These are phyloP conservation scores for Floccularia luteovirens DNA, from an alignment of 768 basidiomycete genomes.

Conservation along the genomic window DNA sequence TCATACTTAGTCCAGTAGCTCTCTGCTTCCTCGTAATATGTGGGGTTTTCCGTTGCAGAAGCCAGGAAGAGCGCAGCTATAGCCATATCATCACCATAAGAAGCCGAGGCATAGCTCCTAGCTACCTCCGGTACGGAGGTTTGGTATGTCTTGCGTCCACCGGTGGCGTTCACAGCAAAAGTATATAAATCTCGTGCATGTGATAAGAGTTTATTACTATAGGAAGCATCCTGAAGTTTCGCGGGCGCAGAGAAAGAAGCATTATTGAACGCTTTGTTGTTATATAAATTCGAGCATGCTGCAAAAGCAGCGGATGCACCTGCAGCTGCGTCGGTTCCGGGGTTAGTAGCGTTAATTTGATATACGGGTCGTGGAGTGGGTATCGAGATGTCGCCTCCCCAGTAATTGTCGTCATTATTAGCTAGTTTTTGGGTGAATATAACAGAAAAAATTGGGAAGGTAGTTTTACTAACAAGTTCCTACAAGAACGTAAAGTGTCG, in stretches of 20 bases:
- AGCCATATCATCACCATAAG: constrained; percentile 66
- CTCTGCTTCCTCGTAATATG: constrained; percentile 56
- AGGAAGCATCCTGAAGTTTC: constrained; percentile 64
- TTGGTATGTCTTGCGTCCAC: constrained; percentile 58
- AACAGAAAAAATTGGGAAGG: not conserved
- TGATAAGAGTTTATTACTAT: constrained; percentile 57
- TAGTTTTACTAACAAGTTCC: constrained; percentile 41
- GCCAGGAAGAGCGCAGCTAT: constrained; percentile 75
- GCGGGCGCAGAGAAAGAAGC: constrained; percentile 48
- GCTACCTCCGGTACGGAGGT: constrained; percentile 58
- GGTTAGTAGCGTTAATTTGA: constrained; percentile 70
- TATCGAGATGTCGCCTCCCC: constrained; percentile 82
- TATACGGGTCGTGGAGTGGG: constrained; percentile 70
- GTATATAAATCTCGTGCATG: constrained; percentile 73
- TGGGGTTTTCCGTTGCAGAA: constrained; percentile 55
- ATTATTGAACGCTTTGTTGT: constrained; percentile 45
- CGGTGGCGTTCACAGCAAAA: constrained; percentile 65
- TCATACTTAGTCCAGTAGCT: constrained; percentile 50
- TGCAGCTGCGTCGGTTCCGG: constrained; percentile 89
- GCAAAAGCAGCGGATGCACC: constrained; percentile 82
- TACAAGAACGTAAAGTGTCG: constrained; percentile 73
- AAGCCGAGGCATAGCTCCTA: constrained; percentile 63
- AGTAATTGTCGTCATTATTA: constrained; percentile 68
- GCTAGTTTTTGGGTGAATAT: constrained; percentile 22
- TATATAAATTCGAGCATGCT: constrained; percentile 78